Evolutionary conservation across 2,329 filamentous ascomycete species (phyloP), one percentile per base, ranked within the genome.

Genomic region (Mycosphaerelloides madeirae): DNA sequence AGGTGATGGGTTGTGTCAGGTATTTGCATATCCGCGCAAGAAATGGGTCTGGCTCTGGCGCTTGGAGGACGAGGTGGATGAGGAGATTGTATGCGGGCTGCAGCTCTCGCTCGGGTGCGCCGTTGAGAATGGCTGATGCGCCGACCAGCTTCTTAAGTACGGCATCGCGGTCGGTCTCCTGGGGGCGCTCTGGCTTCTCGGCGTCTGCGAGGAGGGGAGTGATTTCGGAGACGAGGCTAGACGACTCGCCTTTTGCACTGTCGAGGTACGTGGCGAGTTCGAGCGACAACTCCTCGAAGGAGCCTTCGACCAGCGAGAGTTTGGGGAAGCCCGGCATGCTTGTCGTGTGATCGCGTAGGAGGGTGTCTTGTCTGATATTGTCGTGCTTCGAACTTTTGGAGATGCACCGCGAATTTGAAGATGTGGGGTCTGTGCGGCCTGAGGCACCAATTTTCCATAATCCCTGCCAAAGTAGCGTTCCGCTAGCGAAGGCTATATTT

Each of bases 211-310:
- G 73, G 56, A 91, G 77, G 53, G 86, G 80, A 67, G 83, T 77
- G 66, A 93, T 73, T 58, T 85, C 82, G 56, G 74, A 64, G 61
- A 78, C 74, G 48, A 84, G 64, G 41, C 68, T 70, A 53, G 68
- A 68, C 54, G 77, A 77, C 52, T 79, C 76, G 59, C 72, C 70
- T 63, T 86, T 85, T 66, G 90, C 80, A 59, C 83, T 76, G 70
- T 95, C 88, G 67, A 98, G 77, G 73, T 95, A 96, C 62, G 90
- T 85, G 68, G 91, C 89, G 76, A 98, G 86, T 75, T 98, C 93
- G 70, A 87, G 83, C 63, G 86, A 83, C 65, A 96, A 83, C 74
- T 97, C 93, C 68, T 89, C 83, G 69, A 96, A 95, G 62, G 81
- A 80, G 69, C 93, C 93, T 76, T 98, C 93, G 70, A 98, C 81